A percentile compares a stretch with the other conserved stretches of the same genome.
Evolutionary conservation across 2,329 filamentous ascomycete genomes (phyloP).

Genomic region (Xylaria polymorpha): DNA sequence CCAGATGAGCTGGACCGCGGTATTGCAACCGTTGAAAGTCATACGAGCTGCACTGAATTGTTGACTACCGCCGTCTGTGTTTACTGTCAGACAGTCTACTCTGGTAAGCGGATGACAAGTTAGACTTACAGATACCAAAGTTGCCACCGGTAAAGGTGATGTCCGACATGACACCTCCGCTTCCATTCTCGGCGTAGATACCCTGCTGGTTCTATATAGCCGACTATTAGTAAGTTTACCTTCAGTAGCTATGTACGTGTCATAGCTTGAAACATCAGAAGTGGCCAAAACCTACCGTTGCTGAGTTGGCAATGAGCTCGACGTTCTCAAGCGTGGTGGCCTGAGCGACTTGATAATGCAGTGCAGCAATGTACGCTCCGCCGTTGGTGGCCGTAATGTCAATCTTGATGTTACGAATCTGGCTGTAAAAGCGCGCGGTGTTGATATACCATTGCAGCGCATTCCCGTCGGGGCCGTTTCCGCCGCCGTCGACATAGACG

Average conservation of each 20-base stretch:
- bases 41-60: conserved; percentile 59
- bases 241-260: neutral
- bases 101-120: conserved; percentile 50
- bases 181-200: conserved; percentile 72
- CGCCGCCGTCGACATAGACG: conserved; percentile 9
- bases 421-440: conserved; percentile 15
- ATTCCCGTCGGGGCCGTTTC: conserved; percentile 1
- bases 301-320: conserved; percentile 4
- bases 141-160: conserved; percentile 78
- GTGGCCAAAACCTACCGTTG: conserved; percentile 16
- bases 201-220: conserved; percentile 57
- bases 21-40: conserved; percentile 60
- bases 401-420: conserved; percentile 24
- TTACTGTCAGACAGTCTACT: conserved; percentile 76
- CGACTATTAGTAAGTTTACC: neutral
- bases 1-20: conserved; percentile 77
- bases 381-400: conserved; percentile 5
- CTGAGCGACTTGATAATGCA: conserved; percentile 25
- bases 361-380: neutral
- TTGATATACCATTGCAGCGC: conserved; percentile 18
- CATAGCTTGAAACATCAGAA: neutral
- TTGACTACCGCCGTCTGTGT: conserved; percentile 55
- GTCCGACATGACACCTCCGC: conserved; percentile 75
- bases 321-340: conserved; percentile 19
- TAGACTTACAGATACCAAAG: conserved; percentile 71